Evolutionary conservation across 1,139 yeast species (phyloP).

Genomic region (Ashbya aceris): DNA sequence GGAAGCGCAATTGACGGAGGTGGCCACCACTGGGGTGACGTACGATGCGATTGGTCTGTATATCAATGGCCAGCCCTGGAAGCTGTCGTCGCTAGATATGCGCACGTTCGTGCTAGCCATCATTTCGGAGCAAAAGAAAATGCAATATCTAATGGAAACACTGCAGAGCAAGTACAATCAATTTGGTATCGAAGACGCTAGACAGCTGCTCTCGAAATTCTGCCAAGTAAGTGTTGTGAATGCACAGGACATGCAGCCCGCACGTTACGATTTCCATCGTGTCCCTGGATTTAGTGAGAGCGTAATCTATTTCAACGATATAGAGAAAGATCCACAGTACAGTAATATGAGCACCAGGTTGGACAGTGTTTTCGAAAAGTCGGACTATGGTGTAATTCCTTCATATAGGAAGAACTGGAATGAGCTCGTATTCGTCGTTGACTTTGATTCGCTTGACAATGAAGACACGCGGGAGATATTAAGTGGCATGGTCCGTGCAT

Average conservation of each 20-base stretch:
- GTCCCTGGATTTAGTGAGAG: slow-evolving; percentile 27
- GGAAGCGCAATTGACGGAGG: slow-evolving; percentile 9
- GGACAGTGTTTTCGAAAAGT: slow-evolving; percentile 33
- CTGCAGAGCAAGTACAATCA: slow-evolving; percentile 5
- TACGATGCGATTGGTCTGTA: slow-evolving; percentile 40
- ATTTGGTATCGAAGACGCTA: slow-evolving; percentile 7
- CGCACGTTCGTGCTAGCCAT: slow-evolving; percentile 17
- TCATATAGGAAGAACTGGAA: slow-evolving; percentile 65
- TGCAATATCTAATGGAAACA: slow-evolving; percentile 8
- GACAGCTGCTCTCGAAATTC: slow-evolving; percentile 14
- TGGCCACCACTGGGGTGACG: slow-evolving; percentile 19
- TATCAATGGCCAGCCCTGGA: slow-evolving; percentile 49
- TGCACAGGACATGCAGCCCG: slow-evolving; percentile 23
- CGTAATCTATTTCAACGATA: slow-evolving; percentile 67
- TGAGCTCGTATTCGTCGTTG: slow-evolving; percentile 63
- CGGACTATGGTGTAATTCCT: slow-evolving; percentile 54
- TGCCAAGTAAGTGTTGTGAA: slow-evolving; percentile 17
- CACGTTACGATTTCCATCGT: slow-evolving; percentile 26
- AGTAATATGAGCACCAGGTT: slow-evolving; percentile 37
- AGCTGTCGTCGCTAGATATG: slow-evolving; percentile 17
- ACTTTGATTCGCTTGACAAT: slow-evolving; percentile 46
- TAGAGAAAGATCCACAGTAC: slow-evolving; percentile 56
- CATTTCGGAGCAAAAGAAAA: slow-evolving; percentile 12
- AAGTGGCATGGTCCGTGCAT: slow-evolving; percentile 39
- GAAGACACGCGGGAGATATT: slow-evolving; percentile 38